Conservation (phyloP, 768 basidiomycete species). For the Sporobolomyces roseus region DNA sequence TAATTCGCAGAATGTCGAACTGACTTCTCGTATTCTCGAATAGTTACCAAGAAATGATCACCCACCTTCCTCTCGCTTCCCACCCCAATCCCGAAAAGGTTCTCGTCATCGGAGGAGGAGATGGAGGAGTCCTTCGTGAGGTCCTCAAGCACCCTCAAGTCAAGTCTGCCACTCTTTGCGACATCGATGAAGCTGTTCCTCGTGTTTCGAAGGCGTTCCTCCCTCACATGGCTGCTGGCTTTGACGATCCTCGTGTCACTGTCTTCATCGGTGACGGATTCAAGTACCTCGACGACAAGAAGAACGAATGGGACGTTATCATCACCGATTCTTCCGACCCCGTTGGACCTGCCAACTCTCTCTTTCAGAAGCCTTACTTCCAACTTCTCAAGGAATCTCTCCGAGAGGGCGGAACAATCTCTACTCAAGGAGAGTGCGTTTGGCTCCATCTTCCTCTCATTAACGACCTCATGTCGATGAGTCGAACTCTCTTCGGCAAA, state of each 20-base stretch:
- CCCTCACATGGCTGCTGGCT: constrained; percentile 84
- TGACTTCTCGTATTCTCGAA: not conserved
- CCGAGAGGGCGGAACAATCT: constrained; percentile 82
- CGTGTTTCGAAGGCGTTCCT: constrained; percentile 90
- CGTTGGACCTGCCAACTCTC: constrained; percentile 85
- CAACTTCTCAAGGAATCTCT: constrained; percentile 86
- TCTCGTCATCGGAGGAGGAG: constrained; percentile 95
- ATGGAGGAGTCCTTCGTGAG: constrained; percentile 96
- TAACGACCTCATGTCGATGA: constrained; percentile 65
- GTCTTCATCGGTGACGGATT: constrained; percentile 92
- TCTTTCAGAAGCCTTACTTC: constrained; percentile 98
- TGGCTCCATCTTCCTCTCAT: constrained; percentile 93
- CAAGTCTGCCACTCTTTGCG: constrained; percentile 87
- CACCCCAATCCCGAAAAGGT: constrained; percentile 96
- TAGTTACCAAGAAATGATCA: constrained; percentile 97
- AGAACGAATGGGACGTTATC: constrained; percentile 83
- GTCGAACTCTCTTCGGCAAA: constrained; percentile 68
- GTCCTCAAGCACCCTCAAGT: constrained; percentile 90
- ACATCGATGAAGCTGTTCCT: constrained; percentile 97
- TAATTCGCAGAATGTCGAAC: too few relatives aligned
- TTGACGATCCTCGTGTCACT: constrained; percentile 72
- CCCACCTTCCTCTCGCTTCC: constrained; percentile 89
- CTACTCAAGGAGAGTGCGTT: constrained; percentile 90
- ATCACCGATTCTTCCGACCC: constrained; percentile 99
- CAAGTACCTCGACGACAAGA: constrained; percentile 87